These are phyloP conservation scores for Phytophthora syringae DNA, from an alignment of 352 stramenopile genomes.

Conservation along the genomic window DNA sequence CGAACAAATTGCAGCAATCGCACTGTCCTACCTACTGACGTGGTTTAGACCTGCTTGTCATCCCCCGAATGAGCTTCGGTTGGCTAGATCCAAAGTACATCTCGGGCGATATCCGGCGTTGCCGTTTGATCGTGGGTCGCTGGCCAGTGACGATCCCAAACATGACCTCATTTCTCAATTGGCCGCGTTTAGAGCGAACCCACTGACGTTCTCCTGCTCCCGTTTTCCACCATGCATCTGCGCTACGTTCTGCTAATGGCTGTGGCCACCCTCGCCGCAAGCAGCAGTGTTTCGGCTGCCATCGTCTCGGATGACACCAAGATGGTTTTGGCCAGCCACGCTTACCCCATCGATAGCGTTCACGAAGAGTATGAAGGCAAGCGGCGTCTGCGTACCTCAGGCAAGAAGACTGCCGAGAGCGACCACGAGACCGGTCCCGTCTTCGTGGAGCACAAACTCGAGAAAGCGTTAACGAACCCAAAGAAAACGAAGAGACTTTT, in stretches of 20 bases:
- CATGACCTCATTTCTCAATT: conserved; percentile 6
- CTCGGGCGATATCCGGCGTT: background rate
- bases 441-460: conserved; percentile 17
- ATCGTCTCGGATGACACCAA: background rate
- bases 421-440: background rate
- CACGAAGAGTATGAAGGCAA: background rate
- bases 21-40: background rate
- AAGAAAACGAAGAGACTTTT: conserved; percentile 25
- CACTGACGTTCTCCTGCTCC: background rate
- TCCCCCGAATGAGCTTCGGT: background rate
- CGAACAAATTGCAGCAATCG: too few relatives aligned
- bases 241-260: conserved; percentile 13
- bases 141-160: background rate
- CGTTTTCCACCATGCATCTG: conserved; percentile 9
- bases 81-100: background rate
- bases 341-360: background rate
- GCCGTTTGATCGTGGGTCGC: background rate
- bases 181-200: background rate
- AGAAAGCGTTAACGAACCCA: conserved; percentile 20
- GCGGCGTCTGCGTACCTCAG: conserved; percentile 11
- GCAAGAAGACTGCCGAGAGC: background rate
- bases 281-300: background rate
- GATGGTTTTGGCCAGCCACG: background rate
- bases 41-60: background rate
- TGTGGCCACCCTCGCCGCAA: conserved; percentile 3